Percentiles rank a stretch among this genome's conserved stretches.
Evolutionary conservation across 768 basidiomycete species (phyloP).

Genomic region (Clathrus columnatus): DNA sequence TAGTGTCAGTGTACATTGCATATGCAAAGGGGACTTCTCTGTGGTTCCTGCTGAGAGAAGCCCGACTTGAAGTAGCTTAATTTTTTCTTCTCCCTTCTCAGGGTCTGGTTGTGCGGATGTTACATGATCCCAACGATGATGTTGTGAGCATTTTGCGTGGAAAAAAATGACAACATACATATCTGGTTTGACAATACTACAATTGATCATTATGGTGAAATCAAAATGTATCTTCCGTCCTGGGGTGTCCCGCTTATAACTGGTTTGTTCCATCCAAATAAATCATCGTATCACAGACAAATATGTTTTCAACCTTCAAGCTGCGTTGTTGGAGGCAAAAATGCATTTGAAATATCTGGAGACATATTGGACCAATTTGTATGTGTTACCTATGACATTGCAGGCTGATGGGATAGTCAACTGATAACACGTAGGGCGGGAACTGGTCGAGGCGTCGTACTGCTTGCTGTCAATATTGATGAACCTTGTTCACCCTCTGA

Average conservation of each 20-base stretch:
- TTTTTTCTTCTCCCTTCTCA: no score
- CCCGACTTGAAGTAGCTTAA: no score
- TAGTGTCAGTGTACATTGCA: no score
- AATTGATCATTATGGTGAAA: conserved; percentile 92
- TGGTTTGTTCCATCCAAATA: conserved; percentile 24
- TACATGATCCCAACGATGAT: conserved; percentile 52
- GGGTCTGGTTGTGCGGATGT: conserved; percentile 89
- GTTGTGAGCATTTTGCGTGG: conserved; percentile 89
- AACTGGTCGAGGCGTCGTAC: conserved; percentile 43
- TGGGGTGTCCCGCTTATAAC: neutral
- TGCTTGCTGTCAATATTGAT: conserved; percentile 59
- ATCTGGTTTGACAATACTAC: conserved; percentile 81
- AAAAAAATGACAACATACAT: conserved; percentile 89
- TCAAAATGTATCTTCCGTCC: conserved; percentile 56
- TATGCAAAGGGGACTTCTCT: no score
- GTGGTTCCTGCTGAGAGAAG: no score
- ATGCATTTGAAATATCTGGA: conserved; percentile 89
- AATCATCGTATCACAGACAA: conserved; percentile 88
- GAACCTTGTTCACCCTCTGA: conserved; percentile 34
- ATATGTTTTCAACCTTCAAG: conserved; percentile 88
- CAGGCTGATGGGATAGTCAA: conserved; percentile 93
- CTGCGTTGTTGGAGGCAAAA: conserved; percentile 90
- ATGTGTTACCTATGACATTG: conserved; percentile 73
- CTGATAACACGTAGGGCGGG: conserved; percentile 69
- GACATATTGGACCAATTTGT: conserved; percentile 62